A percentile compares a stretch with the other conserved stretches of the same genome.
These are phyloP conservation scores for Spizellomyces punctatus DNA, from an alignment of 192 early-diverging fungal species.

Conservation along the genomic window DNA sequence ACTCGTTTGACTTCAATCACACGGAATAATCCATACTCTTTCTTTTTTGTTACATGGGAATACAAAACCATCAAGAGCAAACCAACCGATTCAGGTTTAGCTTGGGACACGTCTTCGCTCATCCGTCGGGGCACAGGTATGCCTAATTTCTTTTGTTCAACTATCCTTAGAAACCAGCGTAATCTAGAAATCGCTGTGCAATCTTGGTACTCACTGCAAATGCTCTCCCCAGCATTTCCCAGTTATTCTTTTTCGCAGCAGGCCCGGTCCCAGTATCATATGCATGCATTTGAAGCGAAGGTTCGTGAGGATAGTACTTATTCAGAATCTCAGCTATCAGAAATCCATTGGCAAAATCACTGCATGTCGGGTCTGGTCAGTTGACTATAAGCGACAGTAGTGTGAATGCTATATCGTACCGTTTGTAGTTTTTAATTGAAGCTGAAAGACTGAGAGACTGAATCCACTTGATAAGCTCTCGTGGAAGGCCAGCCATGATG, in stretches of 20 bases:
- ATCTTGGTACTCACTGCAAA: conserved; percentile 15
- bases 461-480: conserved; percentile 54
- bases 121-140: conserved; percentile 36
- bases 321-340: conserved; percentile 56
- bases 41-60: conserved; percentile 23
- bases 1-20: neutral
- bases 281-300: conserved; percentile 43
- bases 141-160: conserved; percentile 29
- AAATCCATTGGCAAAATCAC: conserved; percentile 55
- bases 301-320: conserved; percentile 44
- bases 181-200: neutral
- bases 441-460: conserved; percentile 42
- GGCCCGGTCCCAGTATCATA: conserved; percentile 51
- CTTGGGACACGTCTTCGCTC: conserved; percentile 21
- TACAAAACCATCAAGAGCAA: conserved; percentile 38
- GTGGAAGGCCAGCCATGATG: conserved; percentile 22
- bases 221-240: conserved; percentile 42
- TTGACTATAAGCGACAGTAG: neutral
- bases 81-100: conserved; percentile 37
- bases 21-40: conserved; percentile 18
- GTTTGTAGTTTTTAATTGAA: conserved; percentile 49
- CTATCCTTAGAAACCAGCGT: no score
- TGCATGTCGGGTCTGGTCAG: neutral
- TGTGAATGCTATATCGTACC: conserved; percentile 8
- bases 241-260: conserved; percentile 49